Conservation (phyloP, 352 stramenopile genomes). For the Phytophthora boehmeriae region DNA sequence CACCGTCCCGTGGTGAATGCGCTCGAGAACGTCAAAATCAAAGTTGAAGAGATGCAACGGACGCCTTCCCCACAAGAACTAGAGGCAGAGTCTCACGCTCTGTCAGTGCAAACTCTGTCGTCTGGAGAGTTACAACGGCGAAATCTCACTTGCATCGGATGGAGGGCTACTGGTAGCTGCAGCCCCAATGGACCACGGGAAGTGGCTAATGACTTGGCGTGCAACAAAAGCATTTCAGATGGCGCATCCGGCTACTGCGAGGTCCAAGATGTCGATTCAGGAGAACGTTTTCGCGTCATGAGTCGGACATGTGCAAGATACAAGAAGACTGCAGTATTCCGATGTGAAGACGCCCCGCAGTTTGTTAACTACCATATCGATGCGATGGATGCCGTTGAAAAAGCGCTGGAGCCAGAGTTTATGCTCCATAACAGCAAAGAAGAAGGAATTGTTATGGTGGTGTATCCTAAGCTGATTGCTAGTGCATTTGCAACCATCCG, state of each 20-base stretch:
- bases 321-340: constrained; percentile 36
- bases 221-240: constrained; percentile 28
- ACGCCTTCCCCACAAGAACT: constrained; percentile 19
- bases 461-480: constrained; percentile 49
- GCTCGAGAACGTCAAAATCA: constrained; percentile 19
- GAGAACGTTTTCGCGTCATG: constrained; percentile 29
- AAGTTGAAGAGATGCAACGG: constrained; percentile 19
- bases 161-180: constrained; percentile 51
- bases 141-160: constrained; percentile 48
- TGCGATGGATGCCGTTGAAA: constrained; percentile 9
- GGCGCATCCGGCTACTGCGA: constrained; percentile 50
- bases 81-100: constrained; percentile 14
- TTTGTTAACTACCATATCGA: constrained; percentile 34
- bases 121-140: constrained; percentile 13
- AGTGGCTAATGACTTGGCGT: constrained; percentile 36
- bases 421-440: constrained; percentile 1
- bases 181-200: constrained; percentile 38
- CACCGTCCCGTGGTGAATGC: constrained; percentile 16
- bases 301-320: constrained; percentile 29
- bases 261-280: constrained; percentile 24
- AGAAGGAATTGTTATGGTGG: constrained; percentile 51
- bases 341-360: constrained; percentile 38
- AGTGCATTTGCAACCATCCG: constrained; percentile 17
- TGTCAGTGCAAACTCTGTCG: constrained; percentile 16
- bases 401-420: neutral